Percentiles rank a stretch among this genome's conserved stretches.
phyloP scores from a whole-genome alignment of 2,329 filamentous ascomycete genomes.

The Pseudonectria foliicola region DNA sequence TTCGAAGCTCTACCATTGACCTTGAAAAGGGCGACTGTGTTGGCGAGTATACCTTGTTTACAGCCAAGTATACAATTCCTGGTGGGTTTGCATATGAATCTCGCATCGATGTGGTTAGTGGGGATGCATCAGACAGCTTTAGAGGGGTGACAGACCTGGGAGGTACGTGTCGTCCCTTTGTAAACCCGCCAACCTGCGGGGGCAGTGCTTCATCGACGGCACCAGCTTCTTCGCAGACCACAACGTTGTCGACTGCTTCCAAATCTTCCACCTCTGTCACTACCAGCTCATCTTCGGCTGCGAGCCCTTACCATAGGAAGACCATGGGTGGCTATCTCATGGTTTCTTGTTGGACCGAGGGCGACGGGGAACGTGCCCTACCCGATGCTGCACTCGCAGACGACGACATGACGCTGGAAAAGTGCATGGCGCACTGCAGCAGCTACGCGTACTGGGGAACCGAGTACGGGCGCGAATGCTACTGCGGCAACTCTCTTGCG shows the following conservation, averaged over 20 bases:
- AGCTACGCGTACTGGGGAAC: conserved; percentile 42
- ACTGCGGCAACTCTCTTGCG: conserved; percentile 39
- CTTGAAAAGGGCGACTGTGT: conserved; percentile 38
- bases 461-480: conserved; percentile 47
- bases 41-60: conserved; percentile 43
- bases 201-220: conserved; percentile 11
- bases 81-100: conserved; percentile 39
- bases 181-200: conserved; percentile 25
- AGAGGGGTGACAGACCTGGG: conserved; percentile 39
- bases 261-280: conserved; percentile 1
- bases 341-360: conserved; percentile 44
- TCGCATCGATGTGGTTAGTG: conserved; percentile 38
- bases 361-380: conserved; percentile 36
- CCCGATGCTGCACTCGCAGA: conserved; percentile 32
- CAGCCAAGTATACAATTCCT: conserved; percentile 34
- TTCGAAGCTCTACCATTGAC: conserved; percentile 30
- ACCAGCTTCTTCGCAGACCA: conserved; percentile 3
- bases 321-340: conserved; percentile 37
- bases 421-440: conserved; percentile 39
- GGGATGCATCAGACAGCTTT: conserved; percentile 38
- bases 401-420: conserved; percentile 43
- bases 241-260: conserved; percentile 2
- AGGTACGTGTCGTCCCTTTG: conserved; percentile 36
- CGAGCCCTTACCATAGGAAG: conserved; percentile 26
- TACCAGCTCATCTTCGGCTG: conserved; percentile 14